These are phyloP conservation scores for Cladophialophora immunda DNA, from an alignment of 2,329 filamentous ascomycete genomes.

Conservation along the genomic window DNA sequence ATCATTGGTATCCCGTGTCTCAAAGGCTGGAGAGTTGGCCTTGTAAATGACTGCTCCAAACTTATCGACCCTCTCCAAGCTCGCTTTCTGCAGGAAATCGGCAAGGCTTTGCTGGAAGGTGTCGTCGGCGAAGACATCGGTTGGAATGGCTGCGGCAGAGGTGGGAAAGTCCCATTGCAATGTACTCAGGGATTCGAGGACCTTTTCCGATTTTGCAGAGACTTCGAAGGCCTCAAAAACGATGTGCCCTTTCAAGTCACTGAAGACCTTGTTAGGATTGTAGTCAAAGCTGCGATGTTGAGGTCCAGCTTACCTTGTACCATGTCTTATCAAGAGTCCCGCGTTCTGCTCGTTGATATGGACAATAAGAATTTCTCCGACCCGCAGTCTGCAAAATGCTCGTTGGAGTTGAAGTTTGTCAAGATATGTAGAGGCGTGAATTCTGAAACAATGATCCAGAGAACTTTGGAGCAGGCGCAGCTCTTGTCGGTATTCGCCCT, in stretches of 20 bases:
- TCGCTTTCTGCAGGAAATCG: slow-evolving; percentile 65
- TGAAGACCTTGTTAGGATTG: slow-evolving; percentile 24
- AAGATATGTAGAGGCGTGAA: slow-evolving; percentile 17
- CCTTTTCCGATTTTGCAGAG: slow-evolving; percentile 61
- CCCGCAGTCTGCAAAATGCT: slow-evolving; percentile 43
- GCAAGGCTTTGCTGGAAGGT: slow-evolving; percentile 58
- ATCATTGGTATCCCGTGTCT: slow-evolving; percentile 65
- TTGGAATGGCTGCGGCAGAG: slow-evolving; percentile 58
- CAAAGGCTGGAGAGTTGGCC: slow-evolving; percentile 57
- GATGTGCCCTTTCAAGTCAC: slow-evolving; percentile 42
- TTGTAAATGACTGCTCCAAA: slow-evolving; percentile 65
- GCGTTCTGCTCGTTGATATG: slow-evolving; percentile 61
- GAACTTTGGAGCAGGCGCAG: slow-evolving; percentile 20
- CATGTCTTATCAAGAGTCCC: slow-evolving; percentile 53
- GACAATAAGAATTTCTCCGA: slow-evolving; percentile 51
- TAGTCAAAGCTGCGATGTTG: background rate
- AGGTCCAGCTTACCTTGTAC: slow-evolving; percentile 44
- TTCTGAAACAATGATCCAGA: slow-evolving; percentile 15
- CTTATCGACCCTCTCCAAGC: slow-evolving; percentile 60
- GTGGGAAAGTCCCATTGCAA: slow-evolving; percentile 70
- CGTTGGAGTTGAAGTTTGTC: slow-evolving; percentile 18
- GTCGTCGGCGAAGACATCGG: slow-evolving; percentile 51
- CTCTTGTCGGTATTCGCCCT: slow-evolving; percentile 10
- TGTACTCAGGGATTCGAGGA: slow-evolving; percentile 60
- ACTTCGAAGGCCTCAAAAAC: slow-evolving; percentile 70